These are phyloP conservation scores for Ascochyta pisi DNA, from an alignment of 2,329 filamentous ascomycete genomes.

Conservation along the genomic window DNA sequence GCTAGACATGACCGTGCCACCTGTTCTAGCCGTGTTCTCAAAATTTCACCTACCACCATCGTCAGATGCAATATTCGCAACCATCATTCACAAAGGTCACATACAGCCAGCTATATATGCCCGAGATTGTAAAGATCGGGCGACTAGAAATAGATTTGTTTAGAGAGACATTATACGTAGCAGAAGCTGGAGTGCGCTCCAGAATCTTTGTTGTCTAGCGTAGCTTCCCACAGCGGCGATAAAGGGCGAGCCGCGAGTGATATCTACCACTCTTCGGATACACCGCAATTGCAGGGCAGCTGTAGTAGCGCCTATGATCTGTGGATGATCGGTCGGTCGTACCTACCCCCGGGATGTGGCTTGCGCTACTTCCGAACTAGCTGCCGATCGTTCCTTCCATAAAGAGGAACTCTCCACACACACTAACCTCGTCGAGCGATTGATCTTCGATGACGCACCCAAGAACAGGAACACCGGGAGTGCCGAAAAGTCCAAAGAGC, in stretches of 20 bases:
- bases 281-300: too few relatives aligned
- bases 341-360: too few relatives aligned
- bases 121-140: not conserved
- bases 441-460: conserved; percentile 7
- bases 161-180: not conserved
- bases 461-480: not conserved
- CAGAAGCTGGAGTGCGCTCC: not conserved
- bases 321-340: not conserved
- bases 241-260: not conserved
- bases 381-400: conserved; percentile 3
- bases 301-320: not conserved
- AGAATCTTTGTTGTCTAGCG: not conserved
- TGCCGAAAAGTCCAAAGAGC: not conserved
- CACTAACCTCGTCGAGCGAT: not conserved
- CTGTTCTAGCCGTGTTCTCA: too few relatives aligned
- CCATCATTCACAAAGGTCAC: too few relatives aligned
- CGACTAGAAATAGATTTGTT: not conserved
- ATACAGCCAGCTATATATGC: not conserved
- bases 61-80: too few relatives aligned
- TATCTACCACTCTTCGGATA: not conserved
- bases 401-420: not conserved
- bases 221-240: not conserved
- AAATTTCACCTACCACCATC: too few relatives aligned
- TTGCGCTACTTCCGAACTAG: not conserved
- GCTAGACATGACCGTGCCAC: too few relatives aligned